Base-by-base conservation (phyloP, 169 alveolate species). In the Plasmodium relictum region DNA sequence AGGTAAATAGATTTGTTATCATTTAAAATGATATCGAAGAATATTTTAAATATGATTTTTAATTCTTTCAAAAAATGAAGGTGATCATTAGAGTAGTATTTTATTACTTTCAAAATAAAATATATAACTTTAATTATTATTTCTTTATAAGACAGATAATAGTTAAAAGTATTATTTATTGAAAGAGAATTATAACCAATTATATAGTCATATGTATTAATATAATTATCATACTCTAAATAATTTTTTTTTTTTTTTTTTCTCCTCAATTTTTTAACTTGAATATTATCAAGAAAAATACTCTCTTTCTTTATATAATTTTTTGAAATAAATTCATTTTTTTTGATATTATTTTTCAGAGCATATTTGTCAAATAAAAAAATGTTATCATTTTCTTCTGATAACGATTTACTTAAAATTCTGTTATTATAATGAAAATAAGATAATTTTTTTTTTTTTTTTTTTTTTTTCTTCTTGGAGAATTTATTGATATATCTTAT, bases 21-120 rank as follows among this genome's bases (percentile, higher is more conserved):
- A 24, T 83, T 83, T 14, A 69, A 83, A 39, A 83, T 83, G 26
- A 83, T 18, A n/a, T 83, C 91, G 42, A 68, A 68, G 66, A 73
- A 83, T 54, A 83, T 66, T 59, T 83, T 58, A 24, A 56, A 37
- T 22, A 83, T 83, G 2, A 44, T 69, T 56, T 22, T 69, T 83
- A 83, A 48, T 41, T 83, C 91, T 20, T 71, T 54, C 42, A 83
- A 68, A 52, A 83, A 31, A 5, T 68, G 45, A 9, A 22, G 24
- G 9, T 83, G 54, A 41, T 31, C 7, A 83, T 62, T 41, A 12
- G 78, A 16, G 41, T 54, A 83, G 59, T 54, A 52, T 66, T 68
- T 83, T 9, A 83, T 31, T 20, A 68, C 78, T 39, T 66, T 42
- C 18, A 83, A 62, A 83, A 83, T 58, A 54, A 83, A 83, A 44